These are phyloP conservation scores for Aspergillus cristatus DNA, from an alignment of 495 filamentous ascomycete species.

Conservation along the genomic window DNA sequence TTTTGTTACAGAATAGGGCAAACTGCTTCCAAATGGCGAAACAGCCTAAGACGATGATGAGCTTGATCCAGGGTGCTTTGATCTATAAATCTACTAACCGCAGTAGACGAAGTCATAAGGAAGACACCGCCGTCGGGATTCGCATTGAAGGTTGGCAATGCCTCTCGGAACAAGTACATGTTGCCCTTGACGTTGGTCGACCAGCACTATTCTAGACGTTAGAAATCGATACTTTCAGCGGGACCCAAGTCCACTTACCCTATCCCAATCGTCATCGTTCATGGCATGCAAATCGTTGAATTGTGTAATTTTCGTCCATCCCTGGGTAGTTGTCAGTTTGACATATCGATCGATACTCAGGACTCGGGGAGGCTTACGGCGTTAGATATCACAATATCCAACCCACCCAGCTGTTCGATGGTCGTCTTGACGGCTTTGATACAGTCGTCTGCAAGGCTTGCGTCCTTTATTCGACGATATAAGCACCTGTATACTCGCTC, in stretches of 20 bases:
- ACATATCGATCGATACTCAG: not conserved
- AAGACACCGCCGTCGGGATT: slow-evolving; percentile 63
- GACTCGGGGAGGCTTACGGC: slow-evolving; percentile 40
- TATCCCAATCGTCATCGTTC: slow-evolving; percentile 62
- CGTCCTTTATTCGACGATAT: slow-evolving; percentile 37
- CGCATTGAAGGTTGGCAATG: slow-evolving; percentile 54
- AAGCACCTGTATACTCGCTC: not conserved
- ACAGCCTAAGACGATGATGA: slow-evolving; percentile 26
- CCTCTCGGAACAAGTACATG: slow-evolving; percentile 51
- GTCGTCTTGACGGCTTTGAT: slow-evolving; percentile 43
- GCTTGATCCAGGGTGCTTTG: not conserved
- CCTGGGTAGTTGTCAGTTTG: slow-evolving; percentile 29
- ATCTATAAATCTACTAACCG: slow-evolving; percentile 25
- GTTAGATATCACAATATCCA: slow-evolving; percentile 65
- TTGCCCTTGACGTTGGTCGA: slow-evolving; percentile 61
- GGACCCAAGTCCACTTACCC: slow-evolving; percentile 25
- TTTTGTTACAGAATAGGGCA: slow-evolving; percentile 61
- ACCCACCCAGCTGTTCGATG: slow-evolving; percentile 50
- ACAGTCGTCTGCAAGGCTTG: slow-evolving; percentile 47
- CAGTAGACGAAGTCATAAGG: slow-evolving; percentile 58
- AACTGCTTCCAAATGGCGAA: slow-evolving; percentile 41
- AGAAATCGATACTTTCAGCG: not conserved
- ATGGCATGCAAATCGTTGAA: slow-evolving; percentile 58
- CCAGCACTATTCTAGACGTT: slow-evolving; percentile 44
- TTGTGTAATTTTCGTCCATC: slow-evolving; percentile 55